Conservation (phyloP, 2,329 filamentous ascomycete genomes). For the Calonectria pseudoturangicola region DNA sequence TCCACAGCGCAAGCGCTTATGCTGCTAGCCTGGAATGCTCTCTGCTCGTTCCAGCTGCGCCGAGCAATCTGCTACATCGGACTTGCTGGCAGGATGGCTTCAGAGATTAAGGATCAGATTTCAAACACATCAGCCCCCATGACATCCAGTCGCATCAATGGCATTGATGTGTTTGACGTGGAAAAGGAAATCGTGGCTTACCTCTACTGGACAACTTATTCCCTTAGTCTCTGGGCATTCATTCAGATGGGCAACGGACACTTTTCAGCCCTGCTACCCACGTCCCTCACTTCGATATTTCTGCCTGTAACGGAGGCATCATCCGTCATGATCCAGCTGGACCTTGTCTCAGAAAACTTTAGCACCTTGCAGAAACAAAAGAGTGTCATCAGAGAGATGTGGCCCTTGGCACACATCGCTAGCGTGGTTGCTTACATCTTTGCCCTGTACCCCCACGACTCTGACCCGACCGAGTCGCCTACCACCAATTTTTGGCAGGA, state of each 20-base stretch:
- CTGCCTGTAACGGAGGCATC: conserved; percentile 56
- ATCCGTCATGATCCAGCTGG: conserved; percentile 58
- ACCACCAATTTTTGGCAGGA: conserved; percentile 51
- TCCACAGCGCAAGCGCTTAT: conserved; percentile 59
- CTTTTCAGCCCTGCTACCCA: conserved; percentile 51
- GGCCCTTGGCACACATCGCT: conserved; percentile 59
- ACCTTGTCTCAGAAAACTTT: conserved; percentile 61
- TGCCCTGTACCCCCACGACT: conserved; percentile 51
- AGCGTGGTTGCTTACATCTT: conserved; percentile 57
- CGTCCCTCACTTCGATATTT: conserved; percentile 53
- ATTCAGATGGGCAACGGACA: conserved; percentile 58
- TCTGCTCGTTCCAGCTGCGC: conserved; percentile 57
- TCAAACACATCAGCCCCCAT: conserved; percentile 52
- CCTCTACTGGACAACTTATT: conserved; percentile 63
- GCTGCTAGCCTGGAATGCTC: conserved; percentile 61
- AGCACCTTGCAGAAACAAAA: conserved; percentile 61
- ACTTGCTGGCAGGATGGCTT: conserved; percentile 57
- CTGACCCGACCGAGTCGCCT: conserved; percentile 37
- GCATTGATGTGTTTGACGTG: conserved; percentile 62
- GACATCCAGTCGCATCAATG: conserved; percentile 62
- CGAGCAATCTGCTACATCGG: conserved; percentile 60
- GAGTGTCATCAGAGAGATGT: conserved; percentile 59
- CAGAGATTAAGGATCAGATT: conserved; percentile 58
- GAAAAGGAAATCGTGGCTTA: conserved; percentile 63
- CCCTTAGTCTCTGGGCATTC: conserved; percentile 62